phyloP scores from a whole-genome alignment of 306 rosid genomes.

The Phaseolus lunatus region DNA sequence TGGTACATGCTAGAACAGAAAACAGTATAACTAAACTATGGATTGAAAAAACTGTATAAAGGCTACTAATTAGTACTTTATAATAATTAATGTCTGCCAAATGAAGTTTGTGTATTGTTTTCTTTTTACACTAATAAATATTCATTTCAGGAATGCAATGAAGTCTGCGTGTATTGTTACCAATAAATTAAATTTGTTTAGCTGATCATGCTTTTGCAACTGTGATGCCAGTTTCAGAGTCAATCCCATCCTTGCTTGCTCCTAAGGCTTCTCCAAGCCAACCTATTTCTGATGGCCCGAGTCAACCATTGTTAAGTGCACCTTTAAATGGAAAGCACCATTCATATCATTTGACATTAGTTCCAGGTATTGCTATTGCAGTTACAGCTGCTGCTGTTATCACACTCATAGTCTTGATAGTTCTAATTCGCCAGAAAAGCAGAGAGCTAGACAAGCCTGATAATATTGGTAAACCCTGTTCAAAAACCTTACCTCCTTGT shows the following conservation, averaged over 20 bases:
- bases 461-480: constrained; percentile 53
- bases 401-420: constrained; percentile 74
- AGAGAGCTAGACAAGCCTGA: constrained; percentile 76
- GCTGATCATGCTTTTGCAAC: constrained; percentile 38
- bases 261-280: constrained; percentile 85
- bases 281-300: constrained; percentile 74
- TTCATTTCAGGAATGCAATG: constrained; percentile 1
- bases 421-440: constrained; percentile 81
- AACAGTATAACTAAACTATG: constrained; percentile 7
- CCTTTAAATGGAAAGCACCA: constrained; percentile 60
- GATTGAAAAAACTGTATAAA: constrained; percentile 23
- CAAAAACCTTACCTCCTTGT: constrained; percentile 66
- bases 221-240: constrained; percentile 63
- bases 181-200: neutral
- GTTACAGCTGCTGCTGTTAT: constrained; percentile 75
- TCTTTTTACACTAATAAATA: constrained; percentile 1
- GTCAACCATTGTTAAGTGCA: constrained; percentile 58
- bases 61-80: neutral
- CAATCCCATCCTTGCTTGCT: constrained; percentile 61
- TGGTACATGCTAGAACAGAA: constrained; percentile 1
- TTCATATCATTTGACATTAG: constrained; percentile 74
- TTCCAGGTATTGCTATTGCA: constrained; percentile 78
- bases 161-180: constrained; percentile 31
- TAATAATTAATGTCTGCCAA: neutral
- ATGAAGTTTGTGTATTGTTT: constrained; percentile 2